phyloP scores from a whole-genome alignment of 208 protist genomes.

The Herpetomonas samuelpessoai region DNA sequence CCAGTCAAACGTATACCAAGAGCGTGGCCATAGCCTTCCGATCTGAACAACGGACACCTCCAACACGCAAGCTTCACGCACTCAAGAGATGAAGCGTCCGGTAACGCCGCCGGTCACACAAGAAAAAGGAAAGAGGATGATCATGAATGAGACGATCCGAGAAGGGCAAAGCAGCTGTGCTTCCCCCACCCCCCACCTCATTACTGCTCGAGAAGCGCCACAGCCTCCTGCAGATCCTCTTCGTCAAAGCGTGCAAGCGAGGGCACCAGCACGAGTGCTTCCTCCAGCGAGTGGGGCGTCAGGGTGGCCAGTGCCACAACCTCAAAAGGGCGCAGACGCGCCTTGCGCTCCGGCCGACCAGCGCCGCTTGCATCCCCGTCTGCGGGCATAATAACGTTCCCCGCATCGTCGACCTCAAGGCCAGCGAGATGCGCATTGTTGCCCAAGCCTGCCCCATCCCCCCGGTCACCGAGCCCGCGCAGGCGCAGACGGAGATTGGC shows the following conservation, averaged over 20 bases:
- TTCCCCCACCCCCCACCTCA: not conserved
- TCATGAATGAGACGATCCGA: not conserved
- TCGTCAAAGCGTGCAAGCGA: slow-evolving; percentile 72
- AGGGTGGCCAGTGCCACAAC: slow-evolving; percentile 72
- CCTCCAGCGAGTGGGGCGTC: slow-evolving; percentile 52
- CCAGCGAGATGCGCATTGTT: slow-evolving; percentile 44
- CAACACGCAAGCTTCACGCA: no score
- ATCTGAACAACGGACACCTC: no score
- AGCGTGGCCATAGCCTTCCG: no score
- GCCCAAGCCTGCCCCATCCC: slow-evolving; percentile 13
- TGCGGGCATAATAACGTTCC: slow-evolving; percentile 11
- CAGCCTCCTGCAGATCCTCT: slow-evolving; percentile 44
- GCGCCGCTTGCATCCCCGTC: slow-evolving; percentile 4
- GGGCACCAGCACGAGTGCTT: slow-evolving; percentile 70
- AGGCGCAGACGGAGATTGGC: slow-evolving; percentile 33
- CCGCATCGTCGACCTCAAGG: slow-evolving; percentile 29
- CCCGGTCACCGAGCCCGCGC: slow-evolving; percentile 14
- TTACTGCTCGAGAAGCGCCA: slow-evolving; percentile 23
- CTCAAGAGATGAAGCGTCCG: no score
- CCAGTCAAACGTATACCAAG: no score
- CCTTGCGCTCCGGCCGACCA: slow-evolving; percentile 2
- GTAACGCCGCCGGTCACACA: no score
- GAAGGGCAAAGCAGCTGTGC: not conserved
- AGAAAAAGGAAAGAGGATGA: no score
- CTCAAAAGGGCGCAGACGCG: slow-evolving; percentile 56